Evolutionary conservation across 345 rosid genomes (phyloP).

Genomic region (Viola odorata): DNA sequence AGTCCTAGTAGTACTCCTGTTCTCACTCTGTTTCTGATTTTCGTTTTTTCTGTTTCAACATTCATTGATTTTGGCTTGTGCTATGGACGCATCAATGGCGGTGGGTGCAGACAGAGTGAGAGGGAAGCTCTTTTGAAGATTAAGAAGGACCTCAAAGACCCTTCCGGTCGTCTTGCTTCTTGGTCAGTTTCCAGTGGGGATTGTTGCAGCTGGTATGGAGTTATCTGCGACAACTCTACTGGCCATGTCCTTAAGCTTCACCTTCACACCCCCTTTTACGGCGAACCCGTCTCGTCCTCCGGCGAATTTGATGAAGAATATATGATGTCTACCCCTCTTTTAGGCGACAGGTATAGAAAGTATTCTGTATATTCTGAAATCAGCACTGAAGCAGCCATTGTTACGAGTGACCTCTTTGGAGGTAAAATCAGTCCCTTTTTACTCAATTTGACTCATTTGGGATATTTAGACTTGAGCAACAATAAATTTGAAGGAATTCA

Average conservation of each 20-base stretch:
- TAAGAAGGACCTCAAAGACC: neutral
- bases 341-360: no score
- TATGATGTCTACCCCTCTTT: no score
- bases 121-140: neutral
- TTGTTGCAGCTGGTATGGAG: neutral
- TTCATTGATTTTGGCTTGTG: no score
- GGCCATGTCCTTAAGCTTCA: neutral
- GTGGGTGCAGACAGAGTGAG: neutral
- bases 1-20: no score
- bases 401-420: neutral
- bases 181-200: neutral
- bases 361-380: no score
- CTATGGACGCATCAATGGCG: neutral
- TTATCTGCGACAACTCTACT: neutral
- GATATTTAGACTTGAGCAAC: slow-evolving; percentile 4
- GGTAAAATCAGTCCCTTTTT: slow-evolving; percentile 11
- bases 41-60: no score
- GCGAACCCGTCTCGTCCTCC: no score
- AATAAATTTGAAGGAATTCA: neutral
- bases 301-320: no score
- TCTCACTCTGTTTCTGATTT: no score
- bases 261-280: no score
- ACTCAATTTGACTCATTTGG: slow-evolving; percentile 7
- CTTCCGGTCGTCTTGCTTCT: neutral
- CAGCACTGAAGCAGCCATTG: neutral